Evolutionary conservation across 805 yeast species (phyloP).

Genomic region (Suhomyces canberraensis): DNA sequence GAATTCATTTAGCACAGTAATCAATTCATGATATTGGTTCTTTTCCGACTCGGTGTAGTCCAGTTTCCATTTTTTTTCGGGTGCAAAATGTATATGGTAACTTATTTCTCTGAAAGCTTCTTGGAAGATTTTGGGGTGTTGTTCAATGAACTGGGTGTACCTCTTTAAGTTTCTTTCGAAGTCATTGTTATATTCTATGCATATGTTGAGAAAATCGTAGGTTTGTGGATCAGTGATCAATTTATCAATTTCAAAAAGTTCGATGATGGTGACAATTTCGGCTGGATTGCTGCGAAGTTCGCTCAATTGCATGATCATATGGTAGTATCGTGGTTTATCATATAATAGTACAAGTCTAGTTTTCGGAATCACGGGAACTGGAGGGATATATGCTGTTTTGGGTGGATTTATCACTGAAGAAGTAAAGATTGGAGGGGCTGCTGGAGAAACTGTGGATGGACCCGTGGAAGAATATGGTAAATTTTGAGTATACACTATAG

Average conservation of each 20-base stretch:
- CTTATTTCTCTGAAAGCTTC: conserved; percentile 19
- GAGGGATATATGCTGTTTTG: not conserved
- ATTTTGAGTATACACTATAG: no score
- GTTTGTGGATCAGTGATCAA: conserved; percentile 12
- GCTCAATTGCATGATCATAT: conserved; percentile 22
- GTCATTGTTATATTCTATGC: conserved; percentile 30
- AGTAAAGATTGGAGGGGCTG: no score
- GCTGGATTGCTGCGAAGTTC: conserved; percentile 17
- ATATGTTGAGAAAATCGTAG: conserved; percentile 24
- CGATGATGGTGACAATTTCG: conserved; percentile 18
- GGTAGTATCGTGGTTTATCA: conserved; percentile 27
- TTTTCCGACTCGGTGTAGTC: conserved; percentile 25
- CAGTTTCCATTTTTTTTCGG: conserved; percentile 27
- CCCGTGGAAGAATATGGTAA: no score
- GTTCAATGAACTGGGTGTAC: conserved; percentile 19
- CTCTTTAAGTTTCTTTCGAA: conserved; percentile 22
- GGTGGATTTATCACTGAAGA: no score
- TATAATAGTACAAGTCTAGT: conserved; percentile 18
- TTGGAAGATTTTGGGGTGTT: conserved; percentile 14
- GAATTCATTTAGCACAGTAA: conserved; percentile 18
- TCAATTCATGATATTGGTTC: conserved; percentile 21
- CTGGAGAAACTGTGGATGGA: no score
- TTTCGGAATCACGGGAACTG: conserved; percentile 3
- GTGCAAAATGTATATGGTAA: conserved; percentile 36
- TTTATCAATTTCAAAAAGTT: conserved; percentile 15